These are phyloP conservation scores for Wickerhamiella siamensis DNA, from an alignment of 805 yeast genomes.

Conservation along the genomic window DNA sequence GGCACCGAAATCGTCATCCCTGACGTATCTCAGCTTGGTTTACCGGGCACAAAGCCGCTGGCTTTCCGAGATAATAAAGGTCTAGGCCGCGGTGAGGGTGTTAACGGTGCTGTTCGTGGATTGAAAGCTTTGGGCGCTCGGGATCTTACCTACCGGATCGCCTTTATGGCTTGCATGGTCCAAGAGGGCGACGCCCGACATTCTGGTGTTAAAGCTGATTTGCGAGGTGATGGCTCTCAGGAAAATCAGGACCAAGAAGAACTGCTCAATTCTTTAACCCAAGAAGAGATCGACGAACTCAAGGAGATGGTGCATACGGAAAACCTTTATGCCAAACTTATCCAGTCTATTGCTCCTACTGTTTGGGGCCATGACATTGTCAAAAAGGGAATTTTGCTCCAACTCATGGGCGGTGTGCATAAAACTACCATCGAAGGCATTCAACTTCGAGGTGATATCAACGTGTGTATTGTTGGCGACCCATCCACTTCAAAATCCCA, in stretches of 20 bases:
- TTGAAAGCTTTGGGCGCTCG: slow-evolving; percentile 83
- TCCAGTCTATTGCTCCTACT: slow-evolving; percentile 84
- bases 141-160: slow-evolving; percentile 81
- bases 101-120: slow-evolving; percentile 79
- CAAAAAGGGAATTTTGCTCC: slow-evolving; percentile 81
- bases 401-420: slow-evolving; percentile 90
- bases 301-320: slow-evolving; percentile 84
- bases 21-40: slow-evolving; percentile 81
- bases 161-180: slow-evolving; percentile 86
- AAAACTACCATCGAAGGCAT: slow-evolving; percentile 88
- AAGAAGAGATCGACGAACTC: slow-evolving; percentile 70
- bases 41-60: slow-evolving; percentile 88
- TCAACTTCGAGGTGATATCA: slow-evolving; percentile 89
- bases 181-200: slow-evolving; percentile 38
- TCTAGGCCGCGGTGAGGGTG: slow-evolving; percentile 46
- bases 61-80: slow-evolving; percentile 54
- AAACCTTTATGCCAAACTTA: slow-evolving; percentile 69
- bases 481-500: slow-evolving; percentile 97
- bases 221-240: slow-evolving; percentile 26
- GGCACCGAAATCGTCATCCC: slow-evolving; percentile 94
- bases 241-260: slow-evolving; percentile 66
- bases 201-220: slow-evolving; percentile 24
- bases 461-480: slow-evolving; percentile 92
- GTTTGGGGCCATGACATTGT: slow-evolving; percentile 92
- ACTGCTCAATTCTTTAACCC: slow-evolving; percentile 62